Evolutionary conservation across 2,329 filamentous ascomycete species (phyloP), one percentile per base, ranked within the genome.

Genomic region (Fusarium nelsonii): DNA sequence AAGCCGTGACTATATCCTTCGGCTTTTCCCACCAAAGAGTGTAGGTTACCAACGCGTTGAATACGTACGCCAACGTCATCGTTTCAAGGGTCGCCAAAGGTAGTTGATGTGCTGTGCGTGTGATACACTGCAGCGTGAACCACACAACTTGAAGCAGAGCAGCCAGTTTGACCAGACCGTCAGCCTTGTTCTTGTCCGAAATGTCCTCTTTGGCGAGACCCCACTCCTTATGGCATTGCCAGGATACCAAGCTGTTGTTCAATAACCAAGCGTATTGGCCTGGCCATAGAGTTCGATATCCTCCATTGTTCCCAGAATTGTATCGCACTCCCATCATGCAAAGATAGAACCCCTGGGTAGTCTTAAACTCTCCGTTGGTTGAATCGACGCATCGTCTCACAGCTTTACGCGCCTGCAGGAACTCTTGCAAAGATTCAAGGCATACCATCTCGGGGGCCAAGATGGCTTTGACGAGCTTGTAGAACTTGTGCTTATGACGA

Each of bases 11-110:
- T 7, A 64, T 63, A 20, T 58, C 58, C 32, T 64, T 63, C 2
- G 58, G 50, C 37, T 64, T 63, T 39, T 63, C 61, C 61, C 40
- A 63, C 51, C 61, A 63, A 30, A 63, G 51, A 6, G 44, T 30
- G 8, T 57, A 63, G 12, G 51, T 48, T 4, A 57, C 45, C 4
- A 62, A 39, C 4, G 33, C 61, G 34, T 63, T 64, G 50, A 63
- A 57, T 9, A 58, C 46, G 8, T 57, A 48, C 15, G 58, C 61
- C 44, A 64, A 32, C 2, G 58, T 51, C 58, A 64, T 64, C n/a
- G 20, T 51, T 18, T 64, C 45, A 6, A 64, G 15, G 7, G 61
- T 55, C 10, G 58, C 58, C n/a, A 64, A 34, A 23, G 58, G 58
- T 7, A 58, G 40, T 8, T 48, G 34, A 12, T 65, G 34, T 16